Evolutionary conservation across 345 rosid species (phyloP).

Genomic region (Microcos paniculata): DNA sequence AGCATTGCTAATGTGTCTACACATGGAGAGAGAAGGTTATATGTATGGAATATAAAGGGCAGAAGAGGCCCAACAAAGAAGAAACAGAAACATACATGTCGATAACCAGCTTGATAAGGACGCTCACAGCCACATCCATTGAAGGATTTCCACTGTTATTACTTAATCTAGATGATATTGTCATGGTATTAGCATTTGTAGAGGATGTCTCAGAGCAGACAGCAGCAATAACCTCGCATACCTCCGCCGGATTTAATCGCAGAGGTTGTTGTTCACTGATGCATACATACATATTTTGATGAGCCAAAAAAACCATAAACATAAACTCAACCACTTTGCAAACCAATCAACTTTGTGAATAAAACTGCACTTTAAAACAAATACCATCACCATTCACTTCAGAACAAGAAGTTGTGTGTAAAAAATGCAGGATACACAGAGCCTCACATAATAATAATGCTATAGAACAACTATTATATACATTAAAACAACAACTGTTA

Average conservation of each 20-base stretch:
- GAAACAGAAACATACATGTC: slow-evolving; percentile 72
- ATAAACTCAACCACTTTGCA: slow-evolving; percentile 1
- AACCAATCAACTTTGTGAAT: neutral
- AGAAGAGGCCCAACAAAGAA: neutral
- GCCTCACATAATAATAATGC: neutral
- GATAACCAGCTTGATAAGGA: slow-evolving; percentile 90
- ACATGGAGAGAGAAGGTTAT: neutral
- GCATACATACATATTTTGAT: slow-evolving; percentile 25
- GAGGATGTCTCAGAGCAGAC: slow-evolving; percentile 85
- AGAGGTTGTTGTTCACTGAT: slow-evolving; percentile 97
- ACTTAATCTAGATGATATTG: slow-evolving; percentile 73
- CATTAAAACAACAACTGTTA: neutral
- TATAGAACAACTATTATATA: neutral
- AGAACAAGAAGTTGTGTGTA: neutral
- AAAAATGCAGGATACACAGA: neutral
- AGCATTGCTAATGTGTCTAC: neutral
- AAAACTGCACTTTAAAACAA: slow-evolving; percentile 5
- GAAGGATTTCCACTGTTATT: slow-evolving; percentile 84
- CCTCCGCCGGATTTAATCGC: slow-evolving; percentile 80
- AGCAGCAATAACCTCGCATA: slow-evolving; percentile 93
- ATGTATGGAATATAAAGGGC: neutral
- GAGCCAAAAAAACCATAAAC: slow-evolving; percentile 3
- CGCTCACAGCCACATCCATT: slow-evolving; percentile 97
- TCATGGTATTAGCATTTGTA: slow-evolving; percentile 55
- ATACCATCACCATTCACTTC: slow-evolving; percentile 10